Conservation (phyloP, 345 rosid genomes). For the Lenwebbia sp. region DNA sequence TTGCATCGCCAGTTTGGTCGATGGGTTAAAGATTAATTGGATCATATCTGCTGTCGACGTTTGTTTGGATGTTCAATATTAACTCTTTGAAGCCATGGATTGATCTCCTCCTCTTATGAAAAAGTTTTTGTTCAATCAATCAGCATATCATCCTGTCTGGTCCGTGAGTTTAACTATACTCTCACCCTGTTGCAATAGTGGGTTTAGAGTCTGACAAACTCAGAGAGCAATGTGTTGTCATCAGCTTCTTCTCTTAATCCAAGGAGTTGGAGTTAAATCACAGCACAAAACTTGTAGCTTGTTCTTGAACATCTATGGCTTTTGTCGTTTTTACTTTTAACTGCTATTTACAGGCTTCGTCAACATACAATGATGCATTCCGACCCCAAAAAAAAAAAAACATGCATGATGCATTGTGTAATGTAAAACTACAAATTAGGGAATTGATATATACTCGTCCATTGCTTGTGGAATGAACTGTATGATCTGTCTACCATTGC, state of each 20-base stretch:
- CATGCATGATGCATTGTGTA: background rate
- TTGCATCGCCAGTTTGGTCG: background rate
- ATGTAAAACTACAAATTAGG: no score
- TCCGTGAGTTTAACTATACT: conserved; percentile 2
- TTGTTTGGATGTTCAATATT: background rate
- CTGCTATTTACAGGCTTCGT: background rate
- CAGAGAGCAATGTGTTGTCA: conserved; percentile 1
- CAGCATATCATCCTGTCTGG: background rate
- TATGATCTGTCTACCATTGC: background rate
- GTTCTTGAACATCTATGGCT: background rate
- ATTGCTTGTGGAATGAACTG: background rate
- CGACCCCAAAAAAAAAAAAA: no score
- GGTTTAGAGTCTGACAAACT: conserved; percentile 7
- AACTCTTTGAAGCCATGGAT: background rate
- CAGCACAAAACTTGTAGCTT: background rate
- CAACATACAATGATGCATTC: background rate
- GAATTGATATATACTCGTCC: background rate
- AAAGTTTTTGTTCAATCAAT: background rate
- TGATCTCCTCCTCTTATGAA: no score
- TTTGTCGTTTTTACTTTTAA: background rate
- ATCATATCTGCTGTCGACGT: background rate
- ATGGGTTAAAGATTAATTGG: background rate
- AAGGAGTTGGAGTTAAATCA: conserved; percentile 3
- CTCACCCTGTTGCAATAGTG: background rate
- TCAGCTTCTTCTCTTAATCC: conserved; percentile 2